Base-by-base conservation (phyloP, 139 green algal species). In the Choricystis sp. region DNA sequence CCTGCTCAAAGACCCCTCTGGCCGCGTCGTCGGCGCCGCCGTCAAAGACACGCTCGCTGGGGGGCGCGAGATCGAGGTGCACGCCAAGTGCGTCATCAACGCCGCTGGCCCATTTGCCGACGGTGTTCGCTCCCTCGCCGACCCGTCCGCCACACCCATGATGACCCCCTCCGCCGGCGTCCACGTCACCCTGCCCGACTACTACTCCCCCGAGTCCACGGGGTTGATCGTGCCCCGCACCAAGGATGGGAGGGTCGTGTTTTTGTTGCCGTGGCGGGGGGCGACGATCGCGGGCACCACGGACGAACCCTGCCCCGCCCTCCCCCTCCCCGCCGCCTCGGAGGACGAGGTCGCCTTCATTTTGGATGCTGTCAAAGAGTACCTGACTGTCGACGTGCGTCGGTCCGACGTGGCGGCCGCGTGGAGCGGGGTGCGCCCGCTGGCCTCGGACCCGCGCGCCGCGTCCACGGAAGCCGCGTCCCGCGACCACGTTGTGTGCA, bases 201-300 rank as follows among this genome's bases (percentile, higher is more conserved):
- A 90, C 70, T 98, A 96, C 69, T 85, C 77, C 26, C 81, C 84
- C 1, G 62, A 78, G 29, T 40, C 69, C 25, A 74, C 84, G 5
- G 93, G 93, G 30, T 81, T 99, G 67, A 96, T 99, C 64, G 85
- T 99, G 29, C 93, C 93, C 59, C 97, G 97, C 72, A 98, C 92
- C 58, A 91, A 92, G 76, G 93, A 99, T 66, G 93, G 93, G 1
- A 77, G 93, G 2, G 87, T 99, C 29, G 79, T 98, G 59, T 99
- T 97, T 77, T 85, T 99, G 85, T 78, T 99, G 57, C 93, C 90
- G 14, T 94, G 80, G 79, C 80, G 86, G 66, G 80, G 72, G 55
- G 40, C 77, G 27, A 85, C 89, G 28, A 94, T 98, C 57, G 93
- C 93, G 0, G 93, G 93, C 31, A 99, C 93, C 40, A 98, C 91